A percentile compares a stretch with the other conserved stretches of the same genome.
These are phyloP conservation scores for Mimosa pudica DNA, from an alignment of 306 rosid genomes.

Conservation along the genomic window DNA sequence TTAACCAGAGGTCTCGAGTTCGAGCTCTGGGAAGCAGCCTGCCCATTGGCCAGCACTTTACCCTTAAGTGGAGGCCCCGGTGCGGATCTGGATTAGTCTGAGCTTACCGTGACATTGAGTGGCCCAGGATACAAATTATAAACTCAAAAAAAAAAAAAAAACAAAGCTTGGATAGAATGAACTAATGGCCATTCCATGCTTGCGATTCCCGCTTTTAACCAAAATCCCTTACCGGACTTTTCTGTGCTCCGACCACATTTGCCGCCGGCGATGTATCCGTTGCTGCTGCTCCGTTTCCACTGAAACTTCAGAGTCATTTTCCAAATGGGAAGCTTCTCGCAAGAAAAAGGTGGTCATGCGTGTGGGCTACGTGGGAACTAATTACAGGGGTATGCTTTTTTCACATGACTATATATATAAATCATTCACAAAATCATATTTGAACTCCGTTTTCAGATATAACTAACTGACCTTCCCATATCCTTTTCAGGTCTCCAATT, in stretches of 20 bases:
- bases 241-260: constrained; percentile 11
- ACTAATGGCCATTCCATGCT: constrained; percentile 48
- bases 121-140: too few relatives aligned
- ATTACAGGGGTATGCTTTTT: constrained; percentile 69
- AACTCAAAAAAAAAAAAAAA: too few relatives aligned
- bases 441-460: neutral
- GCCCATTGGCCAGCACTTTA: too few relatives aligned
- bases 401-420: neutral
- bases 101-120: too few relatives aligned
- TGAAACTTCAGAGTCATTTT: constrained; percentile 13
- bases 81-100: too few relatives aligned
- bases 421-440: neutral
- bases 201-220: constrained; percentile 47
- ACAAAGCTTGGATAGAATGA: too few relatives aligned
- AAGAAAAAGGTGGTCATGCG: constrained; percentile 89
- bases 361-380: constrained; percentile 78
- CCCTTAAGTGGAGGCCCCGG: too few relatives aligned
- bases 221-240: constrained; percentile 34
- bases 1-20: too few relatives aligned
- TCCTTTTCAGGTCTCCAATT: constrained; percentile 72
- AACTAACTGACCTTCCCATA: constrained; percentile 3
- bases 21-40: too few relatives aligned
- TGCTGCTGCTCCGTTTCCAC: constrained; percentile 36
- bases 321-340: constrained; percentile 64
- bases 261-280: constrained; percentile 32